Conservation (phyloP, 805 yeast species). For the Ogataea naganishii region DNA sequence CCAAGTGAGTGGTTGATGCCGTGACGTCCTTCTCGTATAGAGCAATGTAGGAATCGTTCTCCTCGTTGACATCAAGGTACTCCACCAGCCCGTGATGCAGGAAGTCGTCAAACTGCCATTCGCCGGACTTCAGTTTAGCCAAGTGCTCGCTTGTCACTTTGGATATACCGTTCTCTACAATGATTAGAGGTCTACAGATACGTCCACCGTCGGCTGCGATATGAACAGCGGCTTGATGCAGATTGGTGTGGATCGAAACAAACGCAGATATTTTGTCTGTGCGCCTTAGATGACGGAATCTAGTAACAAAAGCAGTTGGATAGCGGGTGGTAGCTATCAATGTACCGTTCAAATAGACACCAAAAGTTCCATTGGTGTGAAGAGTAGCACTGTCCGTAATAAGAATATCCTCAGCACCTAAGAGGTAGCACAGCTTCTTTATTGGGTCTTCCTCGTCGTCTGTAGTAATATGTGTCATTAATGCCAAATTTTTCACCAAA, state of each 20-base stretch:
- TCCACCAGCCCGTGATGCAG: constrained; percentile 81
- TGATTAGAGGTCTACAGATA: constrained; percentile 92
- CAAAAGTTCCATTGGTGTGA: constrained; percentile 70
- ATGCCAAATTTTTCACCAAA: constrained; percentile 88
- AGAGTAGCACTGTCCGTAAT: constrained; percentile 76
- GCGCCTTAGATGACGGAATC: constrained; percentile 76
- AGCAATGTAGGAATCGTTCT: constrained; percentile 89
- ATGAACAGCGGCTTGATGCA: constrained; percentile 88
- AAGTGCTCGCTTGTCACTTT: constrained; percentile 70
- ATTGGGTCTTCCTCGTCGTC: constrained; percentile 95
- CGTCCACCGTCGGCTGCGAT: constrained; percentile 99
- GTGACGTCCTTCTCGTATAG: constrained; percentile 65
- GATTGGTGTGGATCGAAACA: constrained; percentile 82
- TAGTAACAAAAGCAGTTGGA: constrained; percentile 72
- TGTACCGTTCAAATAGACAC: constrained; percentile 91
- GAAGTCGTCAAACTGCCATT: constrained; percentile 87
- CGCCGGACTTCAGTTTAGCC: constrained; percentile 50
- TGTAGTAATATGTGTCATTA: constrained; percentile 98
- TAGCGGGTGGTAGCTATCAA: constrained; percentile 82
- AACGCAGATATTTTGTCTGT: constrained; percentile 81
- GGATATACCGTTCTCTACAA: constrained; percentile 65
- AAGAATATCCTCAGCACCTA: constrained; percentile 86
- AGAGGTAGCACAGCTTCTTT: constrained; percentile 58
- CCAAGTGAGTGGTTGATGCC: constrained; percentile 71
- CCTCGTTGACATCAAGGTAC: constrained; percentile 94